Conservation (phyloP, 1,284 basidiomycete species). For the Pseudozyma pruni region DNA sequence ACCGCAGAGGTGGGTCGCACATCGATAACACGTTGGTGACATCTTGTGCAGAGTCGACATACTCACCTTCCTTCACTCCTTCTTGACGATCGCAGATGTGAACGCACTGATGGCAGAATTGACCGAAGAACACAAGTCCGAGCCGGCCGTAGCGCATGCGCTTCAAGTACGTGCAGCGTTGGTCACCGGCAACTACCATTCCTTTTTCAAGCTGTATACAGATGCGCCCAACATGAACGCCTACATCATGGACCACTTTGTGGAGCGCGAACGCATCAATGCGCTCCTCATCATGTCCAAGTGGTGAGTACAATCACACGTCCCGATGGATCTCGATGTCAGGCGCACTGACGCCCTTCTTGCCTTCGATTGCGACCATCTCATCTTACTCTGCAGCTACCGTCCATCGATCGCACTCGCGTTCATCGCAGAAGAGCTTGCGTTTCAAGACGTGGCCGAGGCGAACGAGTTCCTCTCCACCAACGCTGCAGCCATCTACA, state of each 20-base stretch:
- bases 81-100: conserved; percentile 75
- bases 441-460: conserved; percentile 78
- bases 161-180: conserved; percentile 86
- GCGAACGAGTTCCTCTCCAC: conserved; percentile 78
- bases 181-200: conserved; percentile 92
- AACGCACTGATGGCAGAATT: conserved; percentile 95
- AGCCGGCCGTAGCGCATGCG: conserved; percentile 85
- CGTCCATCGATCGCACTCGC: conserved; percentile 74
- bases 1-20: conserved; percentile 80
- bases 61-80: not conserved
- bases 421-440: conserved; percentile 83
- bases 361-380: no score
- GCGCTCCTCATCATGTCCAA: conserved; percentile 85
- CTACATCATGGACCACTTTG: conserved; percentile 99
- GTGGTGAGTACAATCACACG: conserved; percentile 31
- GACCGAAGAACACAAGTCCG: conserved; percentile 85
- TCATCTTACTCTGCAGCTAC: no score
- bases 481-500: conserved; percentile 79
- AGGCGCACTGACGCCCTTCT: not conserved
- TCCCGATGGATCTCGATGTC: not conserved
- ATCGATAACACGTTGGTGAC: no score
- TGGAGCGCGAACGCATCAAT: conserved; percentile 86
- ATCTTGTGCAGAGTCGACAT: no score
- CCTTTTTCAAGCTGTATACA: conserved; percentile 85
- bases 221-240: conserved; percentile 95